These are phyloP conservation scores for Leishmania arabica DNA, from an alignment of 208 protist species.

Conservation along the genomic window DNA sequence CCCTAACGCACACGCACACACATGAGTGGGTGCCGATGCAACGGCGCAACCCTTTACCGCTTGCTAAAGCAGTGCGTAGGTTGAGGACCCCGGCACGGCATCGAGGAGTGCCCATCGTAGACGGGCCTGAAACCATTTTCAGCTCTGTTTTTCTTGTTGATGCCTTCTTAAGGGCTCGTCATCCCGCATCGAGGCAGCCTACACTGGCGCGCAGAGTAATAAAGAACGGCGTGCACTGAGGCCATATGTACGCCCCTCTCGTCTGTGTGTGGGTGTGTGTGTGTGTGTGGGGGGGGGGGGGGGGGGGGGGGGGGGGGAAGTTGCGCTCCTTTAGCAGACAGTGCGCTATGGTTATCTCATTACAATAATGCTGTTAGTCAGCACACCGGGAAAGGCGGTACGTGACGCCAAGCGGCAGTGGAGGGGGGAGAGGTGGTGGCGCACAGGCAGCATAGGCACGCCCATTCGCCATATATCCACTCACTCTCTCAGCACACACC, in stretches of 20 bases:
- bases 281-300: not conserved
- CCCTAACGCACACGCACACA: not conserved
- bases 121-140: not conserved
- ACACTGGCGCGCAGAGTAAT: not conserved
- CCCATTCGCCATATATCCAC: not conserved
- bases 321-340: slow-evolving; percentile 5
- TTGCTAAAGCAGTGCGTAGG: not conserved
- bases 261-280: not conserved
- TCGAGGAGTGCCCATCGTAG: not conserved
- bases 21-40: not conserved
- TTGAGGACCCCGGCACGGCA: not conserved
- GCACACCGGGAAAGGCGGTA: not conserved
- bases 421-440: not conserved
- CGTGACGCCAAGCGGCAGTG: not conserved
- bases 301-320: not conserved
- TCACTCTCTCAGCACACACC: not conserved
- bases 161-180: not conserved
- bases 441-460: not conserved
- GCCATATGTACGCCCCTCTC: not conserved
- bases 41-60: not conserved
- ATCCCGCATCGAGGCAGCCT: not conserved
- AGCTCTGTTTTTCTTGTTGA: not conserved
- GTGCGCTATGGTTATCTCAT: not conserved
- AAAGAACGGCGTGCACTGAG: not conserved
- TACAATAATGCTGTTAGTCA: not conserved